Base-by-base conservation (phyloP, 768 basidiomycete species). In the Panus rudis region DNA sequence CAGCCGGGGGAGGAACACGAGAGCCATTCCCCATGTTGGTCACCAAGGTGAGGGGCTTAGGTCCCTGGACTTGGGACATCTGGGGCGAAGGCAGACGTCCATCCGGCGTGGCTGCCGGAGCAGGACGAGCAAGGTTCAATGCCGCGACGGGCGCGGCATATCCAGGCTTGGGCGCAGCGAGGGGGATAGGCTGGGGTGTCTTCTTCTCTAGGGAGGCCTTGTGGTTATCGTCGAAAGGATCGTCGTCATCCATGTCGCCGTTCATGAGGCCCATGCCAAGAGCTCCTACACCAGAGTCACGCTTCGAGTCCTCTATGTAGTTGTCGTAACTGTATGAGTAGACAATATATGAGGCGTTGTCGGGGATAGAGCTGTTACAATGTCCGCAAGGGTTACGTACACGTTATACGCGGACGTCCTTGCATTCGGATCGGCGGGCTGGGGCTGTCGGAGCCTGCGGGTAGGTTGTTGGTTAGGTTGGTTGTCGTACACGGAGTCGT, bases 91-190 rank as follows among this genome's bases (percentile, higher is more conserved):
- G 57, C 38, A 47, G 50, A 46, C 65, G 63, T 34, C 59, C 60
- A 25, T 61, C 58, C 16, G 70, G 64, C 27, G 60, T 56, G 5
- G 69, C 65, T 11, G 67, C 59, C 2, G 70, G 66, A 22, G 66
- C 63, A 2, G 75, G 76, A 32, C 67, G 72, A 4, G 75, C 62
- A 23, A 84, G 63, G 49, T 76, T 79, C 25, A 85, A 73, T 2
- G 76, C 81, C 12, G 81, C 67, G 22, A 86, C 73, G 25, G 81
- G 80, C 3, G 81, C 76, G 23, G 81, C 75, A 52, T 88, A 88
- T 5, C 85, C 84, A 3, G 85, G 84, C 27, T 72, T 72, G 20
- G 84, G 85, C 3, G 83, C 78, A 3, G 77, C 82, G 48, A 87
- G 76, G 7, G 72, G 68, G 35, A 69, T 56, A 33, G 50, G 49